Conservation (phyloP, 805 yeast species). For the Teunomyces barrocoloradensis region DNA sequence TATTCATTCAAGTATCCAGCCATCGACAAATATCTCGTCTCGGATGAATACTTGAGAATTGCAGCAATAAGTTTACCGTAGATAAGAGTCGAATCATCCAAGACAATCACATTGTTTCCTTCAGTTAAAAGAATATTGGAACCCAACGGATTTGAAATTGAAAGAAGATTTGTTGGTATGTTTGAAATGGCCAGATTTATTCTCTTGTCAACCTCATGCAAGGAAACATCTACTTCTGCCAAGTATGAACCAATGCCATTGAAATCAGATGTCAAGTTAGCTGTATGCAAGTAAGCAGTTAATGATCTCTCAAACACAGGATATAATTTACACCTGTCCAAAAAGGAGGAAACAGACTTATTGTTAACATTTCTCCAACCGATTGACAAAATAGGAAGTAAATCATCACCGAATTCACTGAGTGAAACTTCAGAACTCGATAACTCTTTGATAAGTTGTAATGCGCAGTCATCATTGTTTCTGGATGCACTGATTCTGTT, state of each 20-base stretch:
- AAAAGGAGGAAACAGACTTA: neutral
- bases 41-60: neutral
- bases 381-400: neutral
- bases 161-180: constrained; percentile 24
- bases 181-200: constrained; percentile 12
- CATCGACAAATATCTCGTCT: constrained; percentile 5
- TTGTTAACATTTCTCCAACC: neutral
- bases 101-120: neutral
- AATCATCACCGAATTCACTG: neutral
- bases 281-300: constrained; percentile 9
- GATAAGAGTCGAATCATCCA: constrained; percentile 9
- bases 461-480: constrained; percentile 7
- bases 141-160: constrained; percentile 49
- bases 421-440: neutral
- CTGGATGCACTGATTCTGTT: constrained; percentile 15
- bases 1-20: constrained; percentile 17
- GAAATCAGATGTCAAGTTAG: constrained; percentile 12
- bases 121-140: constrained; percentile 35
- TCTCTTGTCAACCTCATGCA: constrained; percentile 22
- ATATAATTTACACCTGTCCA: neutral
- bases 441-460: constrained; percentile 13
- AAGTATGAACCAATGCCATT: constrained; percentile 8
- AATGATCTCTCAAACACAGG: constrained; percentile 6
- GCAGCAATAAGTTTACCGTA: constrained; percentile 16
- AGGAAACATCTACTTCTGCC: constrained; percentile 12